Evolutionary conservation across 2,329 filamentous ascomycete species (phyloP).

Genomic region (Ophiostoma sp.): DNA sequence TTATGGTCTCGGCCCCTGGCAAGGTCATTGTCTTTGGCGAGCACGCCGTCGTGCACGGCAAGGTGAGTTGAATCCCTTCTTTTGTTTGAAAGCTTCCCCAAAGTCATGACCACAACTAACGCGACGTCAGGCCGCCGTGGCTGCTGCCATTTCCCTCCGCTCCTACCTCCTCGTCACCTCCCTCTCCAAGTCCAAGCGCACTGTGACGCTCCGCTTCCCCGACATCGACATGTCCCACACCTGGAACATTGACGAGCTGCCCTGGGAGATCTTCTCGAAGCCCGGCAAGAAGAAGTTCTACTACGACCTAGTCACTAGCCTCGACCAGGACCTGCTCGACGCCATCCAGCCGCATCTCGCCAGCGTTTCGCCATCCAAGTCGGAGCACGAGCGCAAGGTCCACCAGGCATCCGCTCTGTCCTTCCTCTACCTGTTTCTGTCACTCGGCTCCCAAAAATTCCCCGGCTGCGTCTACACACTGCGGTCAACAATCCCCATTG

Average conservation of each 20-base stretch:
- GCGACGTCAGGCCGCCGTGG: conserved; percentile 72
- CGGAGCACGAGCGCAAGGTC: conserved; percentile 75
- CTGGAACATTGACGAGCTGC: conserved; percentile 90
- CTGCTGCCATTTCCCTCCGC: conserved; percentile 88
- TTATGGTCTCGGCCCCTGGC: conserved; percentile 97
- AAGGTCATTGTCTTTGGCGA: conserved; percentile 99
- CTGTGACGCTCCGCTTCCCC: conserved; percentile 82
- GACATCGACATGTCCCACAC: conserved; percentile 88
- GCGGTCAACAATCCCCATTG: conserved; percentile 90
- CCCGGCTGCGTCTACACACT: conserved; percentile 85
- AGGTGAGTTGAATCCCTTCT: too few species aligned
- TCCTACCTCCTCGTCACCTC: conserved; percentile 96
- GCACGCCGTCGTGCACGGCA: conserved; percentile 96
- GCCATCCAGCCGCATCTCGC: conserved; percentile 79
- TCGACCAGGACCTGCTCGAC: conserved; percentile 79
- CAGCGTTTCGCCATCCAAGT: conserved; percentile 64
- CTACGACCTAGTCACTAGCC: conserved; percentile 80
- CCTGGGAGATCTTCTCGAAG: conserved; percentile 79
- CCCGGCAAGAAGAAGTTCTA: conserved; percentile 91
- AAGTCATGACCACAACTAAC: conserved; percentile 24
- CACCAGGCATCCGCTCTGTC: conserved; percentile 78
- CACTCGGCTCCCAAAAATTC: conserved; percentile 75
- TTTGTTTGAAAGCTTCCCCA: too few species aligned
- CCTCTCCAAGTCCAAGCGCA: conserved; percentile 86
- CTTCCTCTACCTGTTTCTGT: conserved; percentile 92